Evolutionary conservation across 139 green algal genomes (phyloP).

Genomic region (Closterium sp.): DNA sequence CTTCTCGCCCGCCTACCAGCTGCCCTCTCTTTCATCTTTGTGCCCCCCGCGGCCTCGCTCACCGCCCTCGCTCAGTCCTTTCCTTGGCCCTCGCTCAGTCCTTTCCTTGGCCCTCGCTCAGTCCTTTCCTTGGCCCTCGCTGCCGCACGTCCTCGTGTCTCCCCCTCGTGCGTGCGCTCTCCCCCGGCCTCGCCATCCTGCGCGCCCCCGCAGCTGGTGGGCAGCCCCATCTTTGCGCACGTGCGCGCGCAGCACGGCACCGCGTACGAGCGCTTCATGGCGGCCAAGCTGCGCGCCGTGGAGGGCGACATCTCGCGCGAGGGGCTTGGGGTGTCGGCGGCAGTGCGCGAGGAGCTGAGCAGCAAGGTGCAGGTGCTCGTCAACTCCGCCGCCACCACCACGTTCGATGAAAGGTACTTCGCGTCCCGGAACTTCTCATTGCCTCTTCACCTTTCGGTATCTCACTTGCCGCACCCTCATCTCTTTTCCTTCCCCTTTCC

Average conservation of each 20-base stretch:
- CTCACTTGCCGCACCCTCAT: no score
- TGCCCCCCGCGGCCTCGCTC: no score
- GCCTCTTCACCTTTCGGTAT: no score
- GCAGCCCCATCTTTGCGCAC: constrained; percentile 22
- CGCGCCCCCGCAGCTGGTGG: constrained; percentile 10
- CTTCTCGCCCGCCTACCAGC: no score
- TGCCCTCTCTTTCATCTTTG: no score
- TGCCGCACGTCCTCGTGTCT: no score
- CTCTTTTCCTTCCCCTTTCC: neutral
- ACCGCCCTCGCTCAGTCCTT: no score
- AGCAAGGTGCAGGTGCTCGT: constrained; percentile 43
- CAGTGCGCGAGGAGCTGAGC: neutral
- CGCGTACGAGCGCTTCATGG: constrained; percentile 41
- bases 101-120: no score
- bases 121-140: no score
- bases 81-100: no score
- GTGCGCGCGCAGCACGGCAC: constrained; percentile 19
- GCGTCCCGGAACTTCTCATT: no score
- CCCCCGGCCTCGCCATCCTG: neutral
- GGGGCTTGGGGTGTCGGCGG: constrained; percentile 7
- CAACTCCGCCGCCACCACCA: constrained; percentile 43
- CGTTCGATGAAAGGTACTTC: constrained; percentile 46
- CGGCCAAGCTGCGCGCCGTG: constrained; percentile 31
- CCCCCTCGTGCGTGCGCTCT: neutral
- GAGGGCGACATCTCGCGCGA: constrained; percentile 20